Base-by-base conservation (phyloP, 768 basidiomycete species). In the Calvatia gigantea region DNA sequence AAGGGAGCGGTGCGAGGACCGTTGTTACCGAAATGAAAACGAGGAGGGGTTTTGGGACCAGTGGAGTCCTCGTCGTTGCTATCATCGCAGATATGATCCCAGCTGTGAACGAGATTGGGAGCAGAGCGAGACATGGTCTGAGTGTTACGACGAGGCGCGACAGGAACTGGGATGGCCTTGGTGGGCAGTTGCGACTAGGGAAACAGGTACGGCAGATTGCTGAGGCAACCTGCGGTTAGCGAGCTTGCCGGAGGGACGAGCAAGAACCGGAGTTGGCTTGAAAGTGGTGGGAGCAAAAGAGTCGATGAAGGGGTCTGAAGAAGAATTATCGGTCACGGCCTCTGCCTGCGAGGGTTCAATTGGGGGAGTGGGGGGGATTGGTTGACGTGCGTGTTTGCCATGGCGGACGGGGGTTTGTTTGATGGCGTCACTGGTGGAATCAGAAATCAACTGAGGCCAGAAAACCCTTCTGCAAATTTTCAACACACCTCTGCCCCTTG, bases 31-130 rank as follows among this genome's bases (percentile, higher is more conserved):
- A 37, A 51, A 37, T 66, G 73, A 44, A 73, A 65, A 53, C 78
- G 83, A 39, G 76, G 70, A n/a, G 85, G 85, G 0, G 86, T 85
- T 21, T 78, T 72, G 23, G 81, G 80, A 6, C 75, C 73, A 31
- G 72, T 73, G 14, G n/a, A 47, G 21, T 12, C 50, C 41, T 70
- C 72, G 42, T 85, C 84, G 37, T 79, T 84, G 60, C 79, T 77
- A 61, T 91, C 89, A 59, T 91, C 88, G 61, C 88, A 90, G 42
- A 91, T 70, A 2, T 86, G 88, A 67, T 89, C 89, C 73, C 46
- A 65, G 62, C 50, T 67, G 50, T 73, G 69, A 39, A 73, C 74
- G 6, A 73, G 68, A 25, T 70, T 65, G 15, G 84, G 86, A 6
- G 77, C 82, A 1, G 84, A 87, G 60, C 75, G 76, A 19, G 78